These are phyloP conservation scores for Xylaria castorea DNA, from an alignment of 495 filamentous ascomycete species.

Conservation along the genomic window DNA sequence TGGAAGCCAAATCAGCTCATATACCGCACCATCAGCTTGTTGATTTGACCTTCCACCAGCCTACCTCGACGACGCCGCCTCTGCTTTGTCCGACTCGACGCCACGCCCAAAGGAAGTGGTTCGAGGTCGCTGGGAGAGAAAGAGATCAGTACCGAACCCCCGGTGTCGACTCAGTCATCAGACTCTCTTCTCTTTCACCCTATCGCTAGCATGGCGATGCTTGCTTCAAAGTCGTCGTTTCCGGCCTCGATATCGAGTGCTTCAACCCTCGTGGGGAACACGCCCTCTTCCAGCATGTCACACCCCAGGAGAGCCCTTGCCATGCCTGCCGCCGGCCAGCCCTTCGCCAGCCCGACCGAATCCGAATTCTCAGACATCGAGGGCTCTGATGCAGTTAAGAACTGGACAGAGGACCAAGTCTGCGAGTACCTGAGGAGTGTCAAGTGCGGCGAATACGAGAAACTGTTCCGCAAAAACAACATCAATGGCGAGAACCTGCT, in stretches of 20 bases:
- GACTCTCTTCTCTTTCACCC: slow-evolving; percentile 24
- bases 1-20: slow-evolving; percentile 11
- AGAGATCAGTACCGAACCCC: slow-evolving; percentile 26
- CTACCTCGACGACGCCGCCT: slow-evolving; percentile 29
- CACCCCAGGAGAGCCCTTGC: slow-evolving; percentile 61
- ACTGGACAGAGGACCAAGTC: slow-evolving; percentile 92
- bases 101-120: slow-evolving; percentile 21
- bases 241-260: slow-evolving; percentile 64
- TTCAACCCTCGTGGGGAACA: slow-evolving; percentile 60
- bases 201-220: slow-evolving; percentile 69
- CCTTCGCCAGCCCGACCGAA: slow-evolving; percentile 86
- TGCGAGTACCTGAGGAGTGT: slow-evolving; percentile 88
- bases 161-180: slow-evolving; percentile 35
- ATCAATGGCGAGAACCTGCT: slow-evolving; percentile 96
- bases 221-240: slow-evolving; percentile 86
- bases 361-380: slow-evolving; percentile 89
- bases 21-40: slow-evolving; percentile 13
- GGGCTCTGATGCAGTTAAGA: slow-evolving; percentile 60
- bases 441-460: slow-evolving; percentile 91
- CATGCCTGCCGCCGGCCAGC: slow-evolving; percentile 64
- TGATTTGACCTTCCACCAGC: slow-evolving; percentile 11
- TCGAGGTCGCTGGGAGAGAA: slow-evolving; percentile 11
- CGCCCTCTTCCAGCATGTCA: slow-evolving; percentile 60
- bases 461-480: slow-evolving; percentile 88
- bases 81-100: slow-evolving; percentile 28